These are phyloP conservation scores for Zasmidium citrigriseum DNA, from an alignment of 2,329 filamentous ascomycete genomes.

Conservation along the genomic window DNA sequence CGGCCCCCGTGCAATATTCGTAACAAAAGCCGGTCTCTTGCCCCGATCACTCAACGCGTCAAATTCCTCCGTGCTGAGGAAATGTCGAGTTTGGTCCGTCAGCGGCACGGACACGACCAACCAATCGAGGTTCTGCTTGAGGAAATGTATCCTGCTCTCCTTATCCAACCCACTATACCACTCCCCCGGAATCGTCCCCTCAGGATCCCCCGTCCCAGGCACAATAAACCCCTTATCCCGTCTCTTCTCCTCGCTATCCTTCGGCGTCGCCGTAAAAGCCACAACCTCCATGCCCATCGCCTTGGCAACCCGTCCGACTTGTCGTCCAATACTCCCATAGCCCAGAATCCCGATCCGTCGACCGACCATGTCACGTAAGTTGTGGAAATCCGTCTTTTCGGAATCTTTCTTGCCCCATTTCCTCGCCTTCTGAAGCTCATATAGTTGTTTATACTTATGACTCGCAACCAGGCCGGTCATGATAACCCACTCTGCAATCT, in stretches of 20 bases:
- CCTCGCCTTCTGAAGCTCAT: conserved; percentile 60
- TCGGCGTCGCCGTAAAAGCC: conserved; percentile 72
- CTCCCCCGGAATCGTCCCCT: conserved; percentile 55
- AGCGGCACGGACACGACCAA: conserved; percentile 60
- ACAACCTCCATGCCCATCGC: conserved; percentile 67
- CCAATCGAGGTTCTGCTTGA: conserved; percentile 58
- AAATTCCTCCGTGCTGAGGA: conserved; percentile 59
- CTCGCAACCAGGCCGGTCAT: conserved; percentile 61
- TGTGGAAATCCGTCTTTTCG: conserved; percentile 14
- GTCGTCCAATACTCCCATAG: conserved; percentile 64
- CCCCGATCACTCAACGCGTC: conserved; percentile 33
- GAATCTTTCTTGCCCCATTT: conserved; percentile 48
- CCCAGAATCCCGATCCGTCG: conserved; percentile 62
- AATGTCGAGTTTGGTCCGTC: conserved; percentile 55
- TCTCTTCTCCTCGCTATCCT: conserved; percentile 65
- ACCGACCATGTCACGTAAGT: conserved; percentile 57
- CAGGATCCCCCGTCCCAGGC: conserved; percentile 63
- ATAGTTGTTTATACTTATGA: conserved; percentile 56
- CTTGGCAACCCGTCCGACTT: conserved; percentile 44
- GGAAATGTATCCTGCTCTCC: conserved; percentile 53
- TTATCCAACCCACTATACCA: conserved; percentile 61
- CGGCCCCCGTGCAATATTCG: conserved; percentile 70
- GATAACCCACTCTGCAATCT: conserved; percentile 68
- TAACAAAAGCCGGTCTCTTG: conserved; percentile 53
- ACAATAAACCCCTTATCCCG: conserved; percentile 67